These are phyloP conservation scores for Leishmania lainsoni DNA, from an alignment of 208 protist genomes.

Conservation along the genomic window DNA sequence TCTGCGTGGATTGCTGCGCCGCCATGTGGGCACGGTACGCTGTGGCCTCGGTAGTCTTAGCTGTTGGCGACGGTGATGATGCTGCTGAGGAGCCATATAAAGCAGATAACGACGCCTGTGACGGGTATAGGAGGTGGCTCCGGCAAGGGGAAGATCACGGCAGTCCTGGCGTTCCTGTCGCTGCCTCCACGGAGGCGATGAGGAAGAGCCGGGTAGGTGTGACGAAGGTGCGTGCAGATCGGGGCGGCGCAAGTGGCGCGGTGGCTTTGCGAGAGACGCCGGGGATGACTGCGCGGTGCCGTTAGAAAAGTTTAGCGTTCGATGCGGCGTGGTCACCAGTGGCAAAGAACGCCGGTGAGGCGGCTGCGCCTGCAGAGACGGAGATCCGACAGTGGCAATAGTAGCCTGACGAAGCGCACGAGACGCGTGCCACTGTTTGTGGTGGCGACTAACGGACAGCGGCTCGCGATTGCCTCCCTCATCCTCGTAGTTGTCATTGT, in stretches of 20 bases:
- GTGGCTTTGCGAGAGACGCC: constrained; percentile 17
- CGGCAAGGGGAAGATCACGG: neutral
- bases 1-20: constrained; percentile 33
- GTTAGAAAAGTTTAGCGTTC: constrained; percentile 18
- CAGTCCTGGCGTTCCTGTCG: neutral
- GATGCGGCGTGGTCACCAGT: constrained; percentile 17
- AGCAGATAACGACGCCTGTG: neutral
- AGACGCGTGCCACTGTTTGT: neutral
- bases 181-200: constrained; percentile 17
- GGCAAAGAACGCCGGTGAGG: neutral
- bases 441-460: neutral
- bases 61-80: constrained; percentile 1
- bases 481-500: neutral
- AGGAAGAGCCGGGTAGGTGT: neutral
- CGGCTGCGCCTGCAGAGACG: neutral
- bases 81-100: neutral
- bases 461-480: neutral
- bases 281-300: constrained; percentile 15
- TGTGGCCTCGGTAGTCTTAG: neutral
- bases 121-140: neutral
- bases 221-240: constrained; percentile 21
- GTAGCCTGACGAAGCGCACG: neutral
- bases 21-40: constrained; percentile 30
- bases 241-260: constrained; percentile 10
- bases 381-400: neutral